Evolutionary conservation across 202 grass and related monocot species (phyloP), one percentile per base, ranked within the genome.

Genomic region (Carex sylvatica): DNA sequence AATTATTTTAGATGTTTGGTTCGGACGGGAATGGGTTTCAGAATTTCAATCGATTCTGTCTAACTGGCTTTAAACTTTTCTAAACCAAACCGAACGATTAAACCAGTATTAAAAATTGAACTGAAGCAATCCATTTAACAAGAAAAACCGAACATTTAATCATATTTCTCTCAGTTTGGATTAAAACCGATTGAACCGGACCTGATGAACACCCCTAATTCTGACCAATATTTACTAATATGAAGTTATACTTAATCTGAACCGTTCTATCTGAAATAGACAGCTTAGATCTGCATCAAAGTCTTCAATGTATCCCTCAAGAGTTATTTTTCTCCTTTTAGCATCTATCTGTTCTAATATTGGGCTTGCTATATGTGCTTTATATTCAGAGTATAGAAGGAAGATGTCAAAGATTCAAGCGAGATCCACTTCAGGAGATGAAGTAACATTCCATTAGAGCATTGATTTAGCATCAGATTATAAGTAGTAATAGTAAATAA

Each of bases 321-420:
- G n/a, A 49, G 65, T 67, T 14, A 15, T 67, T 67, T 66, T 35
- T 38, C 30, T 66, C 13, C 23, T 24, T 61, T 61, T 24, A 23
- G 59, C 20, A 61, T 61, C 59, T 61, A 24, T 61, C 20, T 61
- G 6, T 22, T 22, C 9, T 40, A 40, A 40, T 40, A 40, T 40
- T 40, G 6, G 38, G 38, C 6, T 40, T 40, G 38, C 8, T 40
- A 40, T 40, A 70, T 20, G 52, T 77, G 55, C 82, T 85, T 56
- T 49, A 80, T 84, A 84, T 88, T 74, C 90, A 98, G 96, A 92
- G 82, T 87, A 85, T 80, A 91, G 61, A 88, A 88, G 89, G 74
- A 95, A 90, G 65, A 86, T 95, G 76, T 84, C 80, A 33, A 93
- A 90, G 72, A 98, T 90, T 19, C 89, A 91, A 78, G 81, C 75